Base-by-base conservation (phyloP, 1,139 yeast species). In the Saccharomyces hybrid region DNA sequence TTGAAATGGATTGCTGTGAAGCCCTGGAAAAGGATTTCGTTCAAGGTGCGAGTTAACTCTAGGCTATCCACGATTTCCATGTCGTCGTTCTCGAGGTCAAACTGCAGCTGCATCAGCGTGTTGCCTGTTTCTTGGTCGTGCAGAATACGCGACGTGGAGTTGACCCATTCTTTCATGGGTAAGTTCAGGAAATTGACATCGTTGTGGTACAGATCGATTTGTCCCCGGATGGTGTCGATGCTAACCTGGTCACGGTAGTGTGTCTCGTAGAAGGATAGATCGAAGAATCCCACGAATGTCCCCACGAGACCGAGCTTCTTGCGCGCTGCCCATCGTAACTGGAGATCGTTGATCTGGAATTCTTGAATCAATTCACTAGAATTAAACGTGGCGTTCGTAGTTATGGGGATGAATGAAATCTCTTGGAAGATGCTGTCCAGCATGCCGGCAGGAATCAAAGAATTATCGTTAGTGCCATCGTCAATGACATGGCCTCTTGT, bases 161-260 rank as follows among this genome's bases (percentile, higher is more conserved):
- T 57, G 23, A 65, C 69, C 79, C 78, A 75, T 7, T 66, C 66
- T 3, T 56, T 55, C 59, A 74, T 61, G 2, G 70, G 68, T 27
- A 74, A 61, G 9, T 70, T 62, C 3, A 73, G 65, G 59, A 74
- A 74, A 53, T 67, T 68, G 4, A 53, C 52, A 3, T 60, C 69
- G 9, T 67, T 56, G 54, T 73, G 74, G 47, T 57, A 67, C 26
- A 75, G 57, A 42, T 63, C 61, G 6, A 76, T 68, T 2, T 62
- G 47, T 0, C 78, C 77, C 54, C 68, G 26, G 34, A 51, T 6
- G 67, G 51, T 2, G 64, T 58, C 29, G 60, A 38, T 38, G 44
- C 44, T 6, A 16, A 38, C n/a, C 5, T 9, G 44, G 44, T 38
- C 44, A 8, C 25, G 44, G 4, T 38, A 7, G 7, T 38, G 44